Percentiles rank a stretch among this genome's conserved stretches.
These are phyloP conservation scores for Durusdinium trenchii DNA, from an alignment of 73 alveolate genomes.

Conservation along the genomic window DNA sequence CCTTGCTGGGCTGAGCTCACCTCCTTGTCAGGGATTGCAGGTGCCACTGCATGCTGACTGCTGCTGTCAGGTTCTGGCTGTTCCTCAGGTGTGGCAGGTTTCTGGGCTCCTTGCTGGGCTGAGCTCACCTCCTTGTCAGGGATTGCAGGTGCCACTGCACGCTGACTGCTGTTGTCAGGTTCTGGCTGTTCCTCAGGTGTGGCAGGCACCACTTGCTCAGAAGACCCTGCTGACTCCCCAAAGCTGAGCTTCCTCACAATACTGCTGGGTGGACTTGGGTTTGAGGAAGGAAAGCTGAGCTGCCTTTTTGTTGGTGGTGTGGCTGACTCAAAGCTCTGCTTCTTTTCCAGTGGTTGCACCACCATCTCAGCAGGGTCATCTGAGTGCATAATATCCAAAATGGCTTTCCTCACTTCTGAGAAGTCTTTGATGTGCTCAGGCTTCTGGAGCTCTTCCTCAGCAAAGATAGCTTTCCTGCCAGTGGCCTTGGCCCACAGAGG, in stretches of 20 bases:
- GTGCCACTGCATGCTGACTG: not conserved
- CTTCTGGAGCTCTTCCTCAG: not conserved
- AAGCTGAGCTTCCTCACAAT: not conserved
- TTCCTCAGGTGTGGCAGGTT: not conserved
- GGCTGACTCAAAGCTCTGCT: not conserved
- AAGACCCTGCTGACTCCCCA: not conserved
- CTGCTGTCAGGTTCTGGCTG: not conserved
- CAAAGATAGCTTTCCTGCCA: not conserved
- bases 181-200: no score
- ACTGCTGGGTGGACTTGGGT: not conserved
- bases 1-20: not conserved
- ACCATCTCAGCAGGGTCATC: not conserved
- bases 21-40: not conserved
- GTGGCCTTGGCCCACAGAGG: constrained; percentile 24
- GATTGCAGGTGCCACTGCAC: not conserved
- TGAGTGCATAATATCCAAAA: not conserved
- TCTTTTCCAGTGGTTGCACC: not conserved
- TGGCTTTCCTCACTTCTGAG: not conserved
- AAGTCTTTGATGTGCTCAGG: not conserved
- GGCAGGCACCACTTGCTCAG: not conserved
- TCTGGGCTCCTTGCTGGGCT: not conserved
- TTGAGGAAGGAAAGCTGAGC: no score
- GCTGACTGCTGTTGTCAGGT: no score
- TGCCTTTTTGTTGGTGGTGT: no score
- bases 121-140: not conserved